A percentile compares a stretch with the other conserved stretches of the same genome.
These are phyloP conservation scores for Stephanocyclus meneghinianus DNA, from an alignment of 352 stramenopile genomes.

Conservation along the genomic window DNA sequence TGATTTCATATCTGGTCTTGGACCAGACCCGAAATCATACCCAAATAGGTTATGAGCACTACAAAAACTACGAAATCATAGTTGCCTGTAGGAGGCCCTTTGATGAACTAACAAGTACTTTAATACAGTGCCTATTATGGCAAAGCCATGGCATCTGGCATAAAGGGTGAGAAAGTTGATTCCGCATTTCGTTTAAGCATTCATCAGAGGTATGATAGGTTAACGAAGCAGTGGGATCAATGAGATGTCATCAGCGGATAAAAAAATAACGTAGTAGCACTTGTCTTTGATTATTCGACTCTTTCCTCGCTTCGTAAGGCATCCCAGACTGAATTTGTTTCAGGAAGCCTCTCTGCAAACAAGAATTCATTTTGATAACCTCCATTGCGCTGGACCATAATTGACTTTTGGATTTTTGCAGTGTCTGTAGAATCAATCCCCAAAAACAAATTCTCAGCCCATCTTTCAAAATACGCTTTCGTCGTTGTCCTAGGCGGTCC, in stretches of 20 bases:
- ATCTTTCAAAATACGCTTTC: conserved; percentile 50
- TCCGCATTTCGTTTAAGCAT: too few relatives aligned
- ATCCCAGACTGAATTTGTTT: conserved; percentile 10
- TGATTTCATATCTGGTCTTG: too few relatives aligned
- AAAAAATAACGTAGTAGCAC: neutral
- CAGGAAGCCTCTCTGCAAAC: conserved; percentile 47
- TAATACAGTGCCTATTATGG: too few relatives aligned
- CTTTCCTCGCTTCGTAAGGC: neutral
- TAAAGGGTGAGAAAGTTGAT: too few relatives aligned
- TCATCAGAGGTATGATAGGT: too few relatives aligned
- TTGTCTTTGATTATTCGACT: neutral
- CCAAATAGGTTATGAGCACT: too few relatives aligned
- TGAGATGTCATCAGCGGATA: neutral
- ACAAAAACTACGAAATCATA: too few relatives aligned
- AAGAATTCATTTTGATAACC: conserved; percentile 71
- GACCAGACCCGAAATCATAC: too few relatives aligned
- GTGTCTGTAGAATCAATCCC: conserved; percentile 33
- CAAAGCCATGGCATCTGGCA: too few relatives aligned
- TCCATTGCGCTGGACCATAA: conserved; percentile 45
- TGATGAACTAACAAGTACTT: too few relatives aligned
- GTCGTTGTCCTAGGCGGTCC: conserved; percentile 48
- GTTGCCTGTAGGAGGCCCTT: too few relatives aligned
- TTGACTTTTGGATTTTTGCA: conserved; percentile 19
- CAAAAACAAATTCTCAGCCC: conserved; percentile 51
- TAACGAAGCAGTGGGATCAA: too few relatives aligned